Percentiles rank a stretch among this genome's conserved stretches.
phyloP scores from a whole-genome alignment of 495 filamentous ascomycete genomes.

The Tetracladium marchalianum region DNA sequence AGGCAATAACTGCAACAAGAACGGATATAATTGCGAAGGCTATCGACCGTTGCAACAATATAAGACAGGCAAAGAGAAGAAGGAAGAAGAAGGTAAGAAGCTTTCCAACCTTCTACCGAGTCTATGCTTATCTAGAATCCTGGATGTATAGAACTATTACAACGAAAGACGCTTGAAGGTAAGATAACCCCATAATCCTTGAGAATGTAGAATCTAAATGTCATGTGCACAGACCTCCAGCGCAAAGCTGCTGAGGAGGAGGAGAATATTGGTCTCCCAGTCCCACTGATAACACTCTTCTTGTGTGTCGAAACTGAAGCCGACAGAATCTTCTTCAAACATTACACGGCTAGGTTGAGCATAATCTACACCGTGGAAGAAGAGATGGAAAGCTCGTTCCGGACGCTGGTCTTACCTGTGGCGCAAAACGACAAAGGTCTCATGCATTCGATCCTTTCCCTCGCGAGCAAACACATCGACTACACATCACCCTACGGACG shows the following conservation, averaged over 20 bases:
- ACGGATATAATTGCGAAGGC: slow-evolving; percentile 85
- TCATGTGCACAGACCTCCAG: neutral
- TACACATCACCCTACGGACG: slow-evolving; percentile 38
- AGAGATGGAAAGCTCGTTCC: slow-evolving; percentile 81
- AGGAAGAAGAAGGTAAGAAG: slow-evolving; percentile 56
- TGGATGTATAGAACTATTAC: too few species aligned
- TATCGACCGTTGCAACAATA: slow-evolving; percentile 85
- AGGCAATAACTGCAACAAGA: slow-evolving; percentile 89
- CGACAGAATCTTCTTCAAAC: slow-evolving; percentile 75
- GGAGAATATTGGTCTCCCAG: too few species aligned
- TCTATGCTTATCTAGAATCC: neutral
- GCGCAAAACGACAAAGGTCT: slow-evolving; percentile 73
- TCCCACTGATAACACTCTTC: slow-evolving; percentile 68
- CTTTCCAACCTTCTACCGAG: too few species aligned
- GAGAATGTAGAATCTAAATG: neutral
- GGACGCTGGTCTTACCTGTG: slow-evolving; percentile 78
- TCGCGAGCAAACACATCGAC: slow-evolving; percentile 74
- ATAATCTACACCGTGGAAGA: slow-evolving; percentile 74
- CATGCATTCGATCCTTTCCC: slow-evolving; percentile 86
- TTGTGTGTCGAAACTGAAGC: slow-evolving; percentile 78
- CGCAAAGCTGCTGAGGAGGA: too few species aligned
- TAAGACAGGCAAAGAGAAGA: slow-evolving; percentile 68
- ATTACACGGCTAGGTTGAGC: slow-evolving; percentile 76
- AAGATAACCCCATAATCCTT: too few species aligned
- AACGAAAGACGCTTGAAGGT: too few species aligned